Conservation (phyloP, 192 early-diverging fungal genomes). For the Coemansia sp. region DNA sequence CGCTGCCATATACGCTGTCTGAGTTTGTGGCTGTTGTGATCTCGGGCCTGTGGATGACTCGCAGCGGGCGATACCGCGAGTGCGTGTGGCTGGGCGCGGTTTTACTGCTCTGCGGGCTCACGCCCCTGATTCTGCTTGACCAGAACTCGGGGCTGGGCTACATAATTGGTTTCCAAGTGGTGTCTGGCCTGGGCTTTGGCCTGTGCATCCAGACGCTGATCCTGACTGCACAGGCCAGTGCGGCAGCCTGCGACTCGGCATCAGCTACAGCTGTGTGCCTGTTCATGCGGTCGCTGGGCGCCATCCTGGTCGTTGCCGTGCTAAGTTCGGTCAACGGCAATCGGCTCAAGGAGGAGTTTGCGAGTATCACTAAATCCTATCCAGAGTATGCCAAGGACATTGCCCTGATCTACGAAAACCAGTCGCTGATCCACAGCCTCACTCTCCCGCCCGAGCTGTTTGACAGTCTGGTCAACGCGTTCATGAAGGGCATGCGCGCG, state of each 20-base stretch:
- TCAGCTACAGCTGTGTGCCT: conserved; percentile 12
- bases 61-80: conserved; percentile 11
- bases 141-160: conserved; percentile 1
- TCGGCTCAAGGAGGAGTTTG: conserved; percentile 2
- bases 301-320: conserved; percentile 17
- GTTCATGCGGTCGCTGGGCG: conserved; percentile 18
- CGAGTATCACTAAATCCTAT: neutral
- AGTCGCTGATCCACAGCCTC: conserved; percentile 34
- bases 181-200: conserved; percentile 13
- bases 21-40: conserved; percentile 8
- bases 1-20: conserved; percentile 5
- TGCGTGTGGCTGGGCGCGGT: conserved; percentile 15
- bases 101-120: neutral
- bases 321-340: conserved; percentile 19
- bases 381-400: conserved; percentile 12
- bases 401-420: conserved; percentile 3
- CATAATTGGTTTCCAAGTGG: conserved; percentile 9
- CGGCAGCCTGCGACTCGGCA: conserved; percentile 10
- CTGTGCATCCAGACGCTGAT: conserved; percentile 18
- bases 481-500: conserved; percentile 41
- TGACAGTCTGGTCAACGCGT: conserved; percentile 25
- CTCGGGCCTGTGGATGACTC: conserved; percentile 8
- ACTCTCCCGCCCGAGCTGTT: conserved; percentile 22
- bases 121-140: conserved; percentile 11
- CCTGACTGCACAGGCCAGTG: conserved; percentile 15